These are phyloP conservation scores for Fusarium tanahbumbuense DNA, from an alignment of 2,329 filamentous ascomycete genomes.

Conservation along the genomic window DNA sequence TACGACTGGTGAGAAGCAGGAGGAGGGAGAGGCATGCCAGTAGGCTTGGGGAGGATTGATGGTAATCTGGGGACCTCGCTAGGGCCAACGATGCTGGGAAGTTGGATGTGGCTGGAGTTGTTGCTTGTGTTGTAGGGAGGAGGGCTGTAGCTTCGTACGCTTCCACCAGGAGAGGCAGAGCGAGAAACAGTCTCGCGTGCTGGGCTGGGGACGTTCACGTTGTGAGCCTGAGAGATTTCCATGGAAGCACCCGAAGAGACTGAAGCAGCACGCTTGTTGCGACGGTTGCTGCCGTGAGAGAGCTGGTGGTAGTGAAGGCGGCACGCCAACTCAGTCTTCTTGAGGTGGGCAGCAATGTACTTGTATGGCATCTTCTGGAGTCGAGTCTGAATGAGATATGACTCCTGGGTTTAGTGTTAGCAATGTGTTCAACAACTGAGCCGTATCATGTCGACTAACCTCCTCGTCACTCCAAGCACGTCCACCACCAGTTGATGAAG, in stretches of 20 bases:
- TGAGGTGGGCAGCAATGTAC: conserved; percentile 85
- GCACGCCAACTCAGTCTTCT: conserved; percentile 89
- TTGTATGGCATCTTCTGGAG: conserved; percentile 92
- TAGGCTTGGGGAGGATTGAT: conserved; percentile 75
- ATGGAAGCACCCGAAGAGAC: conserved; percentile 70
- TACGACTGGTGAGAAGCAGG: conserved; percentile 55
- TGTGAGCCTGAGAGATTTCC: conserved; percentile 63
- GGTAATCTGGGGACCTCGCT: conserved; percentile 63
- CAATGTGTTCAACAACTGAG: background rate
- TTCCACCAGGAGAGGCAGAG: conserved; percentile 62
- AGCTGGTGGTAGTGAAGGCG: conserved; percentile 89
- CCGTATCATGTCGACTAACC: conserved; percentile 59
- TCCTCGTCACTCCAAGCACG: conserved; percentile 89
- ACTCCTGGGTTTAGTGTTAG: conserved; percentile 67
- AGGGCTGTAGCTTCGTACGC: conserved; percentile 58
- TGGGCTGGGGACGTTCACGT: conserved; percentile 61
- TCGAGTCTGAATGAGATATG: conserved; percentile 84
- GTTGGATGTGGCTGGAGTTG: conserved; percentile 59
- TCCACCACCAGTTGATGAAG: conserved; percentile 77
- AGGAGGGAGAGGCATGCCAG: conserved; percentile 59
- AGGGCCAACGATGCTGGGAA: conserved; percentile 63
- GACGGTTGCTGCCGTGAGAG: conserved; percentile 82
- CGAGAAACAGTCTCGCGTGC: conserved; percentile 61
- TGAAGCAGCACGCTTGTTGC: conserved; percentile 81
- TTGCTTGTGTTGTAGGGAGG: conserved; percentile 54